Conservation (phyloP, 2,329 filamentous ascomycete genomes). For the Paecilomyces sp. region DNA sequence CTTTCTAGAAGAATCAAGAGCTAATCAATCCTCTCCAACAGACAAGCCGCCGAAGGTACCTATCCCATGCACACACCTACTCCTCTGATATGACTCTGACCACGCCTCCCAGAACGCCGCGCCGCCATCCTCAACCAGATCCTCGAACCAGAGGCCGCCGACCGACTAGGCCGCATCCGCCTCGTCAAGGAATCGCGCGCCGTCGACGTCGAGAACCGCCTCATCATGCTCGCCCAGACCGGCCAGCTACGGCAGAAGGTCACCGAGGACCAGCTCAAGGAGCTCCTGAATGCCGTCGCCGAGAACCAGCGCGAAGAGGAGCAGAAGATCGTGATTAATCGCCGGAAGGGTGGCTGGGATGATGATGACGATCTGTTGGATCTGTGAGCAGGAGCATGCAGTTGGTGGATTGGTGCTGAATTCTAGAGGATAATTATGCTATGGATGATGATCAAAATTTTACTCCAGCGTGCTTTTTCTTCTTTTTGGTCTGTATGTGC, state of each 20-base stretch:
- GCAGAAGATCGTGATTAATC: slow-evolving; percentile 78
- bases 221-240: slow-evolving; percentile 83
- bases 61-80: not conserved
- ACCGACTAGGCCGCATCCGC: slow-evolving; percentile 87
- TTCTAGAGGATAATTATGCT: not conserved
- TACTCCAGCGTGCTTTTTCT: not conserved
- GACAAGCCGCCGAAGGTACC: slow-evolving; percentile 4
- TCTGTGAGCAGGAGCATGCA: slow-evolving; percentile 21
- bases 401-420: not conserved
- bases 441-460: not conserved
- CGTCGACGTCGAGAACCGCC: slow-evolving; percentile 79
- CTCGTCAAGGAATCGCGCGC: slow-evolving; percentile 92
- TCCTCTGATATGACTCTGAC: not conserved
- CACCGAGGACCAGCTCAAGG: slow-evolving; percentile 88
- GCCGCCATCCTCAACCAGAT: slow-evolving; percentile 73
- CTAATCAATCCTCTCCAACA: not conserved
- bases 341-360: slow-evolving; percentile 77
- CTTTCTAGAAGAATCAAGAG: not conserved
- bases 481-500: not conserved
- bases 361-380: slow-evolving; percentile 55
- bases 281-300: slow-evolving; percentile 75
- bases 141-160: slow-evolving; percentile 85
- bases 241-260: slow-evolving; percentile 85
- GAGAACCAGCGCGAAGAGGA: slow-evolving; percentile 61
- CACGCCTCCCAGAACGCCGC: slow-evolving; percentile 18